These are phyloP conservation scores for Penicillium daleae DNA, from an alignment of 495 filamentous ascomycete genomes.

Conservation along the genomic window DNA sequence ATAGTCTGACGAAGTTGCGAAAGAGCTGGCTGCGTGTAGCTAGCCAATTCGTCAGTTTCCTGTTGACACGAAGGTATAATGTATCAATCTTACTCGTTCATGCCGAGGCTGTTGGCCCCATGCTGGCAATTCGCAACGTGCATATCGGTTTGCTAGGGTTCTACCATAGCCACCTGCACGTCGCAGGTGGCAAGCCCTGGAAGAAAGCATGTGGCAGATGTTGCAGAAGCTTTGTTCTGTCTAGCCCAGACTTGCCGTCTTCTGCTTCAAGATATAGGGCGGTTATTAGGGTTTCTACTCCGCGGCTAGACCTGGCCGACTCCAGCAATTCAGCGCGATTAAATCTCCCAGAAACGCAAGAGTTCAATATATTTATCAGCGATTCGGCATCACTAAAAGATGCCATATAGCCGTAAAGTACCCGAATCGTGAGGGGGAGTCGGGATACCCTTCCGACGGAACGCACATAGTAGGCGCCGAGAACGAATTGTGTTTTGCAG, in stretches of 20 bases:
- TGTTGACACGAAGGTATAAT: neutral
- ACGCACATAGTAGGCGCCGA: neutral
- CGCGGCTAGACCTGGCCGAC: neutral
- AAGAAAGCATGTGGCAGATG: neutral
- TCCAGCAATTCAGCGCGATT: neutral
- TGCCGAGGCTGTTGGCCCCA: neutral
- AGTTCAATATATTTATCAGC: neutral
- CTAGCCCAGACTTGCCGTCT: neutral
- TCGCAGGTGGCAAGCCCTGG: neutral
- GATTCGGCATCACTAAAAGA: conserved; percentile 1
- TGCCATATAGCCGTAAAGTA: conserved; percentile 20
- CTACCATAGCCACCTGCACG: neutral
- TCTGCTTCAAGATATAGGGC: neutral
- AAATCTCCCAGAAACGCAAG: neutral
- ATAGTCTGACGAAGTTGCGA: conserved; percentile 88
- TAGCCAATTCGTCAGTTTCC: neutral
- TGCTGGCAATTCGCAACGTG: neutral
- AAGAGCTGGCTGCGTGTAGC: conserved; percentile 69
- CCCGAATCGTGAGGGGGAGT: conserved; percentile 10
- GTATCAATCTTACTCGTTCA: neutral
- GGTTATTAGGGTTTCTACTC: neutral
- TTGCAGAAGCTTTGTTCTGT: neutral
- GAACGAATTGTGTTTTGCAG: neutral
- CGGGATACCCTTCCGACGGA: conserved; percentile 1
- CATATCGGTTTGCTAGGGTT: neutral